Base-by-base conservation (phyloP, 169 alveolate genomes). In the Plasmodium relictum region DNA sequence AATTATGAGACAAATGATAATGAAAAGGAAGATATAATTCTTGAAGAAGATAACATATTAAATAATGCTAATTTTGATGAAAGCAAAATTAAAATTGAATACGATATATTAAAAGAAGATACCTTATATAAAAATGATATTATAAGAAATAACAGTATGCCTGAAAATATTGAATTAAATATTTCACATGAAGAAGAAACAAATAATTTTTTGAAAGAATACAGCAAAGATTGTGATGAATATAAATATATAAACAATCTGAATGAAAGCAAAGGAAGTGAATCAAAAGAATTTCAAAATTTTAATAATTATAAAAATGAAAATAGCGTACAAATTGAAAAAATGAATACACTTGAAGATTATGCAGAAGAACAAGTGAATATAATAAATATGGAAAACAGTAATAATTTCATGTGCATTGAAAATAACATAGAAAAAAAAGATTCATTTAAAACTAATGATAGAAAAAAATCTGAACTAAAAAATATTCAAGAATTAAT, bases 331-430 rank as follows among this genome's bases (percentile, higher is more conserved):
- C 90, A 44, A 22, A 68, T 80, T 12, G 90, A 80, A 12, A 52
- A 52, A 54, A 66, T 80, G 90, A 58, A 65, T 12, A 80, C 83
- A 3, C 66, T 80, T 68, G 73, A 80, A 59, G 54, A 80, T 61
- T 54, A 66, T 71, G 90, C 78, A 22, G 73, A 80, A 70, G 74
- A 80, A 26, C 7, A 37, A 22, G 26, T 18, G n/a, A 54, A 18
- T 7, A 37, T 80, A 48, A 72, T 66, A 44, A 66, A 48, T 80
- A 66, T 50, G 50, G 90, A 80, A 44, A 31, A 50, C n/a, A 65
- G 45, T 44, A 7, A 66, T 3, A 58, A 59, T 45, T 39, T 50
- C 4, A 31, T 80, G 22, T 31, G 54, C 45, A 37, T 56, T 26
- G 65, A 16, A 0, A 61, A 8, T 22, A 24, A n/a, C 18, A n/a